These are phyloP conservation scores for Pythium brassicae DNA, from an alignment of 352 stramenopile genomes.

Conservation along the genomic window DNA sequence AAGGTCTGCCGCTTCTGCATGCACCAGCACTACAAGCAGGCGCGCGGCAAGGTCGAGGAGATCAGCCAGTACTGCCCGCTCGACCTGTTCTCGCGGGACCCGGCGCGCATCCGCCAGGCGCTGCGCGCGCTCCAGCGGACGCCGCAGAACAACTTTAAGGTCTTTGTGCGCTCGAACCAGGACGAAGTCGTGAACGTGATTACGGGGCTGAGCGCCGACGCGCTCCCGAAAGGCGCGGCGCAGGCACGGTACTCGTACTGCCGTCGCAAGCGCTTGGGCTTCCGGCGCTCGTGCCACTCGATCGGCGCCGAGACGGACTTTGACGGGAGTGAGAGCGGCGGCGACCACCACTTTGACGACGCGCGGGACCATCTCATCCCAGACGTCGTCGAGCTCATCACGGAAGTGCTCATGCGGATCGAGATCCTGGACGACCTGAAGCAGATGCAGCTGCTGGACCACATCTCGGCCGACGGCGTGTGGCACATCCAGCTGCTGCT, in stretches of 20 bases:
- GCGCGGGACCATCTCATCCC: slow-evolving; percentile 44
- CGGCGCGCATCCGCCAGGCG: slow-evolving; percentile 44
- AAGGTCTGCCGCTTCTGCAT: slow-evolving; percentile 82
- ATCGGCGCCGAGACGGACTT: slow-evolving; percentile 56
- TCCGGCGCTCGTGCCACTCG: slow-evolving; percentile 68
- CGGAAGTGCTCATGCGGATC: slow-evolving; percentile 64
- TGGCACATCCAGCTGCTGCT: slow-evolving; percentile 62
- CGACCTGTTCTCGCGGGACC: slow-evolving; percentile 75
- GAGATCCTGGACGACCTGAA: slow-evolving; percentile 79
- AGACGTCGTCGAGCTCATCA: slow-evolving; percentile 71
- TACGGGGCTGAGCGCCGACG: slow-evolving; percentile 61
- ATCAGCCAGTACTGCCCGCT: slow-evolving; percentile 82
- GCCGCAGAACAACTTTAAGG: slow-evolving; percentile 89
- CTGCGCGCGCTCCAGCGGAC: slow-evolving; percentile 67
- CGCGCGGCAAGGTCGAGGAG: slow-evolving; percentile 67
- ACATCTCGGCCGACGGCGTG: slow-evolving; percentile 76
- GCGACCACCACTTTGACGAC: slow-evolving; percentile 21
- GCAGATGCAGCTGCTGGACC: slow-evolving; percentile 78
- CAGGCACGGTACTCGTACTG: slow-evolving; percentile 70
- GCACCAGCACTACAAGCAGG: slow-evolving; percentile 85
- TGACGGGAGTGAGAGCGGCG: slow-evolving; percentile 4
- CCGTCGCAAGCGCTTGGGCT: slow-evolving; percentile 69
- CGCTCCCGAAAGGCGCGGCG: slow-evolving; percentile 58
- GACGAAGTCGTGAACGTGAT: slow-evolving; percentile 79
- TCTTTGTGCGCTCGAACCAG: slow-evolving; percentile 80